phyloP scores from a whole-genome alignment of 2,329 filamentous ascomycete species.

The Alternaria brassicicola region DNA sequence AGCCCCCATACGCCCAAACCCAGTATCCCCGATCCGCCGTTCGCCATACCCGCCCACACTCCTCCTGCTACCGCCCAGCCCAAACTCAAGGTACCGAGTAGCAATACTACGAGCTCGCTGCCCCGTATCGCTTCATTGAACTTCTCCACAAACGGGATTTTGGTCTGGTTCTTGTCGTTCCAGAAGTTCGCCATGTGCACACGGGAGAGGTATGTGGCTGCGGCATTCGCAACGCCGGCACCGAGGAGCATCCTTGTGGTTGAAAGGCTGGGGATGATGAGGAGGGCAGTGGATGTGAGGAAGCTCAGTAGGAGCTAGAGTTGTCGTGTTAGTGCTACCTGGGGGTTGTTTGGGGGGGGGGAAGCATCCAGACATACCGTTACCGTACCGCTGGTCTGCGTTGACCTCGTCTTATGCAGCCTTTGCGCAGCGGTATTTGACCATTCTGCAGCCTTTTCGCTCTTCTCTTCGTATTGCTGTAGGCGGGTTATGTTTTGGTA shows the following conservation, averaged over 20 bases:
- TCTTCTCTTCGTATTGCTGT: constrained; percentile 43
- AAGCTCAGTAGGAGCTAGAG: constrained; percentile 11
- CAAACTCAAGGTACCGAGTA: constrained; percentile 28
- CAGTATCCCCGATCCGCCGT: constrained; percentile 11
- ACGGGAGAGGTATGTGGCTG: constrained; percentile 20
- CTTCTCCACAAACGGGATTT: constrained; percentile 44
- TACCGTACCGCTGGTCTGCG: constrained; percentile 43
- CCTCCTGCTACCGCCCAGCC: constrained; percentile 29
- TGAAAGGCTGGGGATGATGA: constrained; percentile 18
- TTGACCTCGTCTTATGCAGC: constrained; percentile 44
- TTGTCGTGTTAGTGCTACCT: background rate
- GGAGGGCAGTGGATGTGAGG: constrained; percentile 25
- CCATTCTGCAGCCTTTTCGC: constrained; percentile 48
- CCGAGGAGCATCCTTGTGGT: constrained; percentile 12
- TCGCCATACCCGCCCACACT: constrained; percentile 22
- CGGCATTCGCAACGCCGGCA: constrained; percentile 20
- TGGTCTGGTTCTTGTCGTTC: constrained; percentile 40
- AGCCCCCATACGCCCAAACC: constrained; percentile 12
- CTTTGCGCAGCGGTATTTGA: constrained; percentile 40
- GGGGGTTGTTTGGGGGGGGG: background rate
- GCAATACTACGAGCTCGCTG: constrained; percentile 34
- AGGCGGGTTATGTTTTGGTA: constrained; percentile 47
- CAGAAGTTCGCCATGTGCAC: constrained; percentile 43
- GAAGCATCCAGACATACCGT: constrained; percentile 33
- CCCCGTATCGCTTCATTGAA: constrained; percentile 48